Percentiles rank a stretch among this genome's conserved stretches.
phyloP scores from a whole-genome alignment of 177 flowering plant species.

The Vitis hybrid region DNA sequence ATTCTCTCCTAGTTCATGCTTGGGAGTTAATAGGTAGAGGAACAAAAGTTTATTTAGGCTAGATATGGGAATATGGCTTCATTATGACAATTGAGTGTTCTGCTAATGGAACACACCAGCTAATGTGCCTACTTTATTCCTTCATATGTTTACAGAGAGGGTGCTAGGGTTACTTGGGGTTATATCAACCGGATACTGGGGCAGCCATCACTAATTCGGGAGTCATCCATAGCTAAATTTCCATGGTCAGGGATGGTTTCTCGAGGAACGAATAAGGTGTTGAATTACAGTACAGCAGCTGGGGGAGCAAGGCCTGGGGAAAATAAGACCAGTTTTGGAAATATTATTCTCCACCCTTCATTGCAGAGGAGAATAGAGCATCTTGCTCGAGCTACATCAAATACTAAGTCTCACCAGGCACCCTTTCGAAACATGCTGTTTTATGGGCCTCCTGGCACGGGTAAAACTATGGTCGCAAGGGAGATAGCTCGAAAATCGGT shows the following conservation, averaged over 20 bases:
- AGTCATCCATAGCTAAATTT: slow-evolving; percentile 73
- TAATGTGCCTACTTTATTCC: slow-evolving; percentile 1
- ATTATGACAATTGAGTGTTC: no score
- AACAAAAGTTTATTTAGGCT: neutral
- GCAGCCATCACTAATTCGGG: slow-evolving; percentile 94
- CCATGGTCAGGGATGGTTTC: slow-evolving; percentile 67
- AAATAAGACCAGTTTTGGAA: slow-evolving; percentile 38
- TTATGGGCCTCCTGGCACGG: slow-evolving; percentile 98
- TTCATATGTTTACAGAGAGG: slow-evolving; percentile 62
- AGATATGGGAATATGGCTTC: neutral
- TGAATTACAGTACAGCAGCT: slow-evolving; percentile 32
- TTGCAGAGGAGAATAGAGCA: slow-evolving; percentile 78
- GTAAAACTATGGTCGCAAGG: slow-evolving; percentile 95
- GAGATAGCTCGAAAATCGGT: slow-evolving; percentile 94
- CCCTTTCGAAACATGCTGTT: slow-evolving; percentile 98
- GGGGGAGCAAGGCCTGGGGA: slow-evolving; percentile 26
- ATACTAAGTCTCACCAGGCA: slow-evolving; percentile 86
- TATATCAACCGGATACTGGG: slow-evolving; percentile 88
- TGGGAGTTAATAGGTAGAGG: no score
- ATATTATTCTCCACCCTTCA: slow-evolving; percentile 75
- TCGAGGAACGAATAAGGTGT: slow-evolving; percentile 36
- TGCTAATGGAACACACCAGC: neutral
- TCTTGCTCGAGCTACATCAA: slow-evolving; percentile 92
- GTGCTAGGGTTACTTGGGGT: slow-evolving; percentile 92
- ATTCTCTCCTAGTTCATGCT: no score